Percentiles rank a stretch among this genome's conserved stretches.
Conservation (phyloP, 2,329 filamentous ascomycete species). For the Nemania serpens region DNA sequence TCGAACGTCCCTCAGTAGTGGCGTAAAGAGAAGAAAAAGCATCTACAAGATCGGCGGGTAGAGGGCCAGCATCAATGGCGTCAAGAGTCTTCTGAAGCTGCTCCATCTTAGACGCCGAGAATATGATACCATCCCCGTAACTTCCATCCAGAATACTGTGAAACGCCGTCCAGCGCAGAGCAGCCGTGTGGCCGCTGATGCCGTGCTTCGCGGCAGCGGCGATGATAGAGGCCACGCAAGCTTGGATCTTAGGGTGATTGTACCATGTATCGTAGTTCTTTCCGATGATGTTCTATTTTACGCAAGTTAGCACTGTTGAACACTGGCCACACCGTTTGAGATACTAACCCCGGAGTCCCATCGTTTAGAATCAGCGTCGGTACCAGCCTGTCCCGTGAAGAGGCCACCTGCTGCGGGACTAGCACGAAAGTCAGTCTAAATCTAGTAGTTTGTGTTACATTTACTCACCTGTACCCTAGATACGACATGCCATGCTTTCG, state of each 20-base stretch:
- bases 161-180: slow-evolving; percentile 48
- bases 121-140: slow-evolving; percentile 44
- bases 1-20: background rate
- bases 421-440: background rate
- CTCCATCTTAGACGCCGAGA: slow-evolving; percentile 42
- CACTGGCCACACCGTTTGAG: background rate
- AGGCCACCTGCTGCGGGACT: slow-evolving; percentile 26
- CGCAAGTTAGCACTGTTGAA: background rate
- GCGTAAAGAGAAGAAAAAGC: slow-evolving; percentile 13
- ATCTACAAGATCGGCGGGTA: slow-evolving; percentile 38
- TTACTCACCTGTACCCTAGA: slow-evolving; percentile 46
- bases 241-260: slow-evolving; percentile 35
- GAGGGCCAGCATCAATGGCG: slow-evolving; percentile 46
- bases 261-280: slow-evolving; percentile 8
- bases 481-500: slow-evolving; percentile 49
- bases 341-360: slow-evolving; percentile 20
- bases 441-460: background rate
- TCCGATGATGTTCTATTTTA: slow-evolving; percentile 11
- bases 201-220: slow-evolving; percentile 40
- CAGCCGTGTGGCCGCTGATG: slow-evolving; percentile 47
- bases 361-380: slow-evolving; percentile 15
- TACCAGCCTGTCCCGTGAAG: slow-evolving; percentile 34
- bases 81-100: slow-evolving; percentile 45
- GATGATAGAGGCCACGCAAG: slow-evolving; percentile 36
- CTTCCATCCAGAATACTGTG: slow-evolving; percentile 42